A percentile compares a stretch with the other conserved stretches of the same genome.
phyloP scores from a whole-genome alignment of 371 early-diverging fungal genomes.

The Mucor saturninus region DNA sequence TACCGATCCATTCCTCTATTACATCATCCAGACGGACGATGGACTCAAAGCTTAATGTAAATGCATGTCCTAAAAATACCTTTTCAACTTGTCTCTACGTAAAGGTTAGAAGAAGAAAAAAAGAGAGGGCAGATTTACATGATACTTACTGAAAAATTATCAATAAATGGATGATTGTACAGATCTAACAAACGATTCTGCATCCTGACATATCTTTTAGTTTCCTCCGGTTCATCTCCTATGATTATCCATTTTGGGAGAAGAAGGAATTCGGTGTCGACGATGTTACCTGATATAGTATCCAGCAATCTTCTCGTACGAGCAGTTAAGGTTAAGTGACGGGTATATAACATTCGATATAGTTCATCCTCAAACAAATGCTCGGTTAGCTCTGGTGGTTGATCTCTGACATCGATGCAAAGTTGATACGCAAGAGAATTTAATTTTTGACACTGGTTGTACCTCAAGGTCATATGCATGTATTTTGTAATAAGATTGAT shows the following conservation, averaged over 20 bases:
- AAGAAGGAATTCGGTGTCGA: not conserved
- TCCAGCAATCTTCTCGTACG: not conserved
- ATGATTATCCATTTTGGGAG: conserved; percentile 1
- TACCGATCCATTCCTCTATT: conserved; percentile 9
- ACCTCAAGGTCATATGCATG: conserved; percentile 11
- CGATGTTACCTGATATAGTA: not conserved
- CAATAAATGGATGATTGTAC: conserved; percentile 10
- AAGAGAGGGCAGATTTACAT: not conserved
- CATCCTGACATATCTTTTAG: not conserved
- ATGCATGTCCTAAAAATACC: conserved; percentile 15
- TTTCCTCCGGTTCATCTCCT: conserved; percentile 13
- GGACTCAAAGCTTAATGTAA: conserved; percentile 22
- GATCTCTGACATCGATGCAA: conserved; percentile 6
- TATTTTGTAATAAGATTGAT: conserved; percentile 16
- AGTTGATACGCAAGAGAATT: conserved; percentile 17
- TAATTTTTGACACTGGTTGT: conserved; percentile 6
- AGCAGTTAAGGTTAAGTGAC: not conserved
- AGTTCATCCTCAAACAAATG: not conserved
- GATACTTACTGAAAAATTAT: conserved; percentile 2
- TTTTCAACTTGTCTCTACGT: conserved; percentile 9
- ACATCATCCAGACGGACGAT: conserved; percentile 17
- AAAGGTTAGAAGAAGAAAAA: not conserved
- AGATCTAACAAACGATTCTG: conserved; percentile 5
- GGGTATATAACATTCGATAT: conserved; percentile 7
- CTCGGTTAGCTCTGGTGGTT: not conserved